These are phyloP conservation scores for Plantago elongata DNA, from an alignment of 257 asterid genomes.

Conservation along the genomic window DNA sequence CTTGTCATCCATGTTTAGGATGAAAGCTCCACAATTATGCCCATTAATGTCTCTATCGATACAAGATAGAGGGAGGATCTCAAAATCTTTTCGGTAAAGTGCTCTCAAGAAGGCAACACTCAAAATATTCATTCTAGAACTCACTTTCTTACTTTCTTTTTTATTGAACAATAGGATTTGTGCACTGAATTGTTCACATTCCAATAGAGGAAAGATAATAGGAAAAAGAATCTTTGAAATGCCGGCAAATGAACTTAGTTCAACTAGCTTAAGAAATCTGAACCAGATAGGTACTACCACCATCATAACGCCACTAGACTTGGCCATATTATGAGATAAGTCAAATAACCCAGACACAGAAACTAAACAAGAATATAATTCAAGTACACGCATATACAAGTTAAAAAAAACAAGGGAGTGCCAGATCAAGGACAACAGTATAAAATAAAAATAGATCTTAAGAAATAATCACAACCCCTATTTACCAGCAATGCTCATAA, in stretches of 20 bases:
- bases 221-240: neutral
- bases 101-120: too few species aligned
- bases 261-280: neutral
- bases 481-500: neutral
- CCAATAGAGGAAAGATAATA: neutral
- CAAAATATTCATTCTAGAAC: too few species aligned
- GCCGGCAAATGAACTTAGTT: neutral
- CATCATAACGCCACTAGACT: too few species aligned
- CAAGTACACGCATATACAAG: neutral
- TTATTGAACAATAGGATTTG: too few species aligned
- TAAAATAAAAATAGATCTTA: neutral
- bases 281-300: too few species aligned
- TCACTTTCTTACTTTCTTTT: too few species aligned
- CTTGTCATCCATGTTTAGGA: neutral
- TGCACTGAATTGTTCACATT: neutral
- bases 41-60: neutral
- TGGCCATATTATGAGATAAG: neutral
- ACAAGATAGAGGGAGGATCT: too few species aligned
- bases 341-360: neutral
- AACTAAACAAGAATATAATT: neutral
- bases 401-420: neutral
- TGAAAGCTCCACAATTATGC: neutral
- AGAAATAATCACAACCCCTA: too few species aligned
- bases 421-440: neutral
- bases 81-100: too few species aligned